Base-by-base conservation (phyloP, 2,329 filamentous ascomycete species). In the Alternaria postmessia region DNA sequence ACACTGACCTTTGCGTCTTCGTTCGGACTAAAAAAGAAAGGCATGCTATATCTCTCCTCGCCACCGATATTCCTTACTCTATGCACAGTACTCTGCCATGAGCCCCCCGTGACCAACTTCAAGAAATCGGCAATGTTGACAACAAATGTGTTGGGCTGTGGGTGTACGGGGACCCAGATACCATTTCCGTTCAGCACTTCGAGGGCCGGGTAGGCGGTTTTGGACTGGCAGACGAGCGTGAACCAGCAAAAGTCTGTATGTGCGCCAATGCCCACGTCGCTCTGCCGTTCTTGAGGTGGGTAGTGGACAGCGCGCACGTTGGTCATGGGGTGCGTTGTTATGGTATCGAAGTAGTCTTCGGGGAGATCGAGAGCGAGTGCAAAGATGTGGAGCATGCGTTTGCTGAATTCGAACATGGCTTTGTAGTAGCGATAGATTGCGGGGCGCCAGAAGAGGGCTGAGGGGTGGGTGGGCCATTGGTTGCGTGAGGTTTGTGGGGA, bases 221-320 rank as follows among this genome's bases (percentile, higher is more conserved):
- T 56, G 2, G 67, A 72, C 28, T 78, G 75, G 51, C 66, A 71
- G 1, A 81, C 79, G 11, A 82, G 72, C 0, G 80, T 81, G 63
- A 81, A 77, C 75, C 79, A 81, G 57, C 75, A 79, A 60, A 81
- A 81, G 55, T 81, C 80, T 2, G 79, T 75, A 55, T 82, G 80
- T 0, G 80, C 80, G 9, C 79, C 79, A 14, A 81, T 75, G 1
- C 79, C 79, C 4, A 79, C 76, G 48, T 78, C 69, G 8, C 53
- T 14, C 28, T 75, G 70, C 5, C 63, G 69, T 9, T 61, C 41
- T 54, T 77, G 75, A 0, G 78, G 78, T 6, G 81, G 80, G 61
- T 81, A 82, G 62, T 81, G 78, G 3, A 81, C 70, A 7, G 75
- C 71, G 55, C 79, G 70, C 65, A 82, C 75, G 39, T 81, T 80